Evolutionary conservation across 768 basidiomycete genomes (phyloP).

Genomic region (Kwoniella sp.): DNA sequence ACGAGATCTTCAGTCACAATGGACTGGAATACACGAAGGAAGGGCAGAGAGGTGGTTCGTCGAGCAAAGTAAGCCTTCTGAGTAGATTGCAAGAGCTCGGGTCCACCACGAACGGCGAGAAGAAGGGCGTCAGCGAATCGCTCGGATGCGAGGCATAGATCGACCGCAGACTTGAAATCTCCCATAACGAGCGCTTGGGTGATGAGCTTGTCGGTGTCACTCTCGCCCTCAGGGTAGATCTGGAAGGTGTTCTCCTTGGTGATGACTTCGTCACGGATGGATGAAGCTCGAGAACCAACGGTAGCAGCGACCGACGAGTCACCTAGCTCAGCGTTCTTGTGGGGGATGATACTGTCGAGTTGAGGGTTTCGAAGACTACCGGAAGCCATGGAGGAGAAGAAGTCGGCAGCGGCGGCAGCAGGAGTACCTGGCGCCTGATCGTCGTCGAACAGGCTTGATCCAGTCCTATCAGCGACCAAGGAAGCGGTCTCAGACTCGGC

Average conservation of each 20-base stretch:
- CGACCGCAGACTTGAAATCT: conserved; percentile 91
- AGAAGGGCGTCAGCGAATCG: conserved; percentile 93
- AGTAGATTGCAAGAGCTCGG: conserved; percentile 79
- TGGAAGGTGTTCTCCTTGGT: conserved; percentile 77
- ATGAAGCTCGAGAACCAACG: conserved; percentile 84
- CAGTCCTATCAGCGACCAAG: conserved; percentile 62
- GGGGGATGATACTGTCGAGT: conserved; percentile 67
- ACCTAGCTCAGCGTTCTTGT: conserved; percentile 66
- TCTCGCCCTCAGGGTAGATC: conserved; percentile 85
- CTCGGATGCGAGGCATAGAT: conserved; percentile 82
- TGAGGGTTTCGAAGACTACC: conserved; percentile 61
- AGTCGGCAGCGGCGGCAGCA: conserved; percentile 67
- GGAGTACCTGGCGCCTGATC: conserved; percentile 63
- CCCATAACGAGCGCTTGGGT: conserved; percentile 93
- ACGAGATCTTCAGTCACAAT: conserved; percentile 88
- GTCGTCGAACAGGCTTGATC: conserved; percentile 83
- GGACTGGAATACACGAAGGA: conserved; percentile 90
- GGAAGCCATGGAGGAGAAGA: conserved; percentile 73
- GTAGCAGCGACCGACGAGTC: conserved; percentile 96
- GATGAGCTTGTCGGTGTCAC: conserved; percentile 80
- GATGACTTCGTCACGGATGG: conserved; percentile 67
- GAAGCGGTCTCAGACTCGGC: conserved; percentile 33
- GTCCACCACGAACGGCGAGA: conserved; percentile 85
- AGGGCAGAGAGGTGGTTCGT: conserved; percentile 72
- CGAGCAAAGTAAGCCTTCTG: conserved; percentile 92